Conservation (phyloP, 2,329 filamentous ascomycete species). For the Sarocladiaceae sp. region DNA sequence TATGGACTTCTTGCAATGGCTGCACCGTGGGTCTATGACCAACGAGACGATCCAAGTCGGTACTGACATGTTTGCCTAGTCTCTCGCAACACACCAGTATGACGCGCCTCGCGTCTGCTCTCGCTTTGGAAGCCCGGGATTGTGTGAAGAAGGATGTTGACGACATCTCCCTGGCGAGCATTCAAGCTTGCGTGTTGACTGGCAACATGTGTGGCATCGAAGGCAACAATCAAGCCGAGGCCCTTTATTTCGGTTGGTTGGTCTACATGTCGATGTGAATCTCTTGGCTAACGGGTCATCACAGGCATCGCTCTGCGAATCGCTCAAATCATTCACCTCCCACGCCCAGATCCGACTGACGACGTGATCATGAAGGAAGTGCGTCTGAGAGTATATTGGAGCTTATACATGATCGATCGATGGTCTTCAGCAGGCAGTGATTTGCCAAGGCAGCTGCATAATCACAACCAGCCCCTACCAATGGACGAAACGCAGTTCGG, state of each 20-base stretch:
- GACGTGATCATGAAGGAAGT: constrained; percentile 15
- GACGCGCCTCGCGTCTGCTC: not conserved
- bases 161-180: constrained; percentile 24
- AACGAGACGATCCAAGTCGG: too few species aligned
- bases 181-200: constrained; percentile 26
- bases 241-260: constrained; percentile 24
- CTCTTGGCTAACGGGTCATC: too few species aligned
- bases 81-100: not conserved
- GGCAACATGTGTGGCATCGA: constrained; percentile 25
- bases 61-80: not conserved
- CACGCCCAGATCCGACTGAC: constrained; percentile 16
- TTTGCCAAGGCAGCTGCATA: constrained; percentile 21
- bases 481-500: constrained; percentile 23
- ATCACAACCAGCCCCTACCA: constrained; percentile 16
- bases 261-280: too few species aligned
- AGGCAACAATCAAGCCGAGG: constrained; percentile 22
- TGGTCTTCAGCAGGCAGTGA: constrained; percentile 24
- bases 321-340: constrained; percentile 24
- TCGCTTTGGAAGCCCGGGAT: not conserved
- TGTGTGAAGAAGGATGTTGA: constrained; percentile 23
- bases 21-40: not conserved
- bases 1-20: not conserved
- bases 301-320: constrained; percentile 24
- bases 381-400: constrained; percentile 27
- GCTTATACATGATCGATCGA: constrained; percentile 24